phyloP scores from a whole-genome alignment of 352 stramenopile species.

The Phytophthora tubulina region DNA sequence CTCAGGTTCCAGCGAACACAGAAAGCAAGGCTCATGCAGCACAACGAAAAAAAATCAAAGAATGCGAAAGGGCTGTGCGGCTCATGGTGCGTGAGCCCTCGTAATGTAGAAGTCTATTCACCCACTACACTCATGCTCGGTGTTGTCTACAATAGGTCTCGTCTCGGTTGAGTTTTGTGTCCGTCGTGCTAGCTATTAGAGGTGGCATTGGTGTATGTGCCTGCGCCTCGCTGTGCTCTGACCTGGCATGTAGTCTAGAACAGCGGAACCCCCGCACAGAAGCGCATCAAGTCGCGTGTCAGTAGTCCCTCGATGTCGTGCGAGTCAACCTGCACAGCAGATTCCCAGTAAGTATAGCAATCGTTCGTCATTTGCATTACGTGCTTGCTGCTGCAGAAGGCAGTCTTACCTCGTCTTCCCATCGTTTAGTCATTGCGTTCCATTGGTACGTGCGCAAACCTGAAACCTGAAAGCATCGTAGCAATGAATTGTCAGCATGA shows the following conservation, averaged over 20 bases:
- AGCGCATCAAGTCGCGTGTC: slow-evolving; percentile 84
- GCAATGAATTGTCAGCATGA: slow-evolving; percentile 4
- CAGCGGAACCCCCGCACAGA: slow-evolving; percentile 71
- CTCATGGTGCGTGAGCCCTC: slow-evolving; percentile 36
- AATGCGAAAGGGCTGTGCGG: slow-evolving; percentile 31
- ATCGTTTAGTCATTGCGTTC: slow-evolving; percentile 74
- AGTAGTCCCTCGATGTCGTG: slow-evolving; percentile 86
- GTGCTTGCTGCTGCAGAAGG: neutral
- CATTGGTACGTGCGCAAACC: slow-evolving; percentile 77
- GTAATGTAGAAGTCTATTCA: slow-evolving; percentile 42
- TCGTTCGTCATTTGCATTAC: neutral
- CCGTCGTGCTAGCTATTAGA: neutral
- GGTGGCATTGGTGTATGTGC: neutral
- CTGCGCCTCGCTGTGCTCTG: neutral
- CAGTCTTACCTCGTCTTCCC: slow-evolving; percentile 75
- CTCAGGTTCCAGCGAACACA: slow-evolving; percentile 40
- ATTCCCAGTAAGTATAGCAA: slow-evolving; percentile 15
- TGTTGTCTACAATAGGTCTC: slow-evolving; percentile 19
- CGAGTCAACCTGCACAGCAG: slow-evolving; percentile 56
- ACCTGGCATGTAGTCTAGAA: slow-evolving; percentile 53
- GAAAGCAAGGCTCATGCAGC: slow-evolving; percentile 33
- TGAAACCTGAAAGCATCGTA: slow-evolving; percentile 58
- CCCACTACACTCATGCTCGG: slow-evolving; percentile 14
- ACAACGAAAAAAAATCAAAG: slow-evolving; percentile 36
- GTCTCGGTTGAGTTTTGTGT: slow-evolving; percentile 9